phyloP scores from a whole-genome alignment of 75 land plant species.

The Selaginella tamariscina region DNA sequence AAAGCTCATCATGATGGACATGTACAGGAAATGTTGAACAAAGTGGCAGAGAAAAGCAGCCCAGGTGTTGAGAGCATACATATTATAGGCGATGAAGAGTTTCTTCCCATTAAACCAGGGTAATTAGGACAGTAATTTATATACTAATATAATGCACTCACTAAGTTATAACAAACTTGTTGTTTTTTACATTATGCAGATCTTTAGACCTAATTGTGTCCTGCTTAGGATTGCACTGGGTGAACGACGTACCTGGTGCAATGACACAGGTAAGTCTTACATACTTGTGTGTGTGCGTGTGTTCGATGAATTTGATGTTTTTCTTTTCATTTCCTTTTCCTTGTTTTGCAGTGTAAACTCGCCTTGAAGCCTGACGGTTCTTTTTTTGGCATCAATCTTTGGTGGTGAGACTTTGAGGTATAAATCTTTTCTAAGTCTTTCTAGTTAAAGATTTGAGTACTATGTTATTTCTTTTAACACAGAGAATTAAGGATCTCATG shows the following conservation, averaged over 20 bases:
- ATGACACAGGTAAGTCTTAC: conserved; percentile 61
- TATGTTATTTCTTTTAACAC: not conserved
- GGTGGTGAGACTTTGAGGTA: conserved; percentile 86
- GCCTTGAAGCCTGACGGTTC: conserved; percentile 90
- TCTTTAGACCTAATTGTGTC: conserved; percentile 79
- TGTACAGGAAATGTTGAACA: conserved; percentile 63
- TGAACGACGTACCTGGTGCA: conserved; percentile 90
- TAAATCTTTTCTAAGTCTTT: not conserved
- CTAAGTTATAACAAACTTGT: not conserved
- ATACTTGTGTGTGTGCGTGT: not conserved
- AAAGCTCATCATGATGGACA: conserved; percentile 78
- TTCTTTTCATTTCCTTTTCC: conserved; percentile 6
- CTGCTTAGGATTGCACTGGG: conserved; percentile 92
- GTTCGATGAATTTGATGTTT: not conserved
- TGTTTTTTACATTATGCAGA: conserved; percentile 25
- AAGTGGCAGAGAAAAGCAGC: conserved; percentile 20
- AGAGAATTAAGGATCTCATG: conserved; percentile 90
- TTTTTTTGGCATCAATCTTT: conserved; percentile 78
- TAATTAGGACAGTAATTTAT: too few relatives aligned
- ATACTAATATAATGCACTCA: too few relatives aligned
- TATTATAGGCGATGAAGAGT: conserved; percentile 84
- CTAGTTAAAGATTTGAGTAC: not conserved
- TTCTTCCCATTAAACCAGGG: conserved; percentile 64
- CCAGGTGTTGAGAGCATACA: conserved; percentile 37
- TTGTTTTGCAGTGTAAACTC: not conserved